These are phyloP conservation scores for Aristolochia fimbriata DNA, from an alignment of 164 flowering plant species.

Conservation along the genomic window DNA sequence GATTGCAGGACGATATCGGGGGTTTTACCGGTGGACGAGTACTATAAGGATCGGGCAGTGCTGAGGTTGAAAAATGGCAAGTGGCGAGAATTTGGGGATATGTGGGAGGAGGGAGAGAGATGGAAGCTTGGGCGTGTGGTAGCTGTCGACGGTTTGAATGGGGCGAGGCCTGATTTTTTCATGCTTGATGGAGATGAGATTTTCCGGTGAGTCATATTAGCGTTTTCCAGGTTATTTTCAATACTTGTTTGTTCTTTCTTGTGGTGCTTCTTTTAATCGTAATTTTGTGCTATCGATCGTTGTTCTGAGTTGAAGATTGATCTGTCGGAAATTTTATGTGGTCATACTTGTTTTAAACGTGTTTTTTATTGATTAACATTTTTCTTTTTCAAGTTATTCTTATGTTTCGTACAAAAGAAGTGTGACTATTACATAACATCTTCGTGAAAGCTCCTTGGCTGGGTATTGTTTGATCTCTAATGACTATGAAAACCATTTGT, in stretches of 20 bases:
- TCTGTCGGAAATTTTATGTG: no score
- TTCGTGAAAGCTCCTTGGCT: no score
- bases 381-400: no score
- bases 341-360: no score
- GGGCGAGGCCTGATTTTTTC: slow-evolving; percentile 34
- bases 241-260: neutral
- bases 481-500: no score
- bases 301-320: no score
- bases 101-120: slow-evolving; percentile 84
- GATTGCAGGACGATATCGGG: slow-evolving; percentile 69
- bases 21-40: slow-evolving; percentile 80
- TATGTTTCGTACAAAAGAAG: no score
- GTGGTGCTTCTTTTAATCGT: neutral
- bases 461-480: no score
- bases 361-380: no score
- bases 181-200: slow-evolving; percentile 72
- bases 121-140: slow-evolving; percentile 57
- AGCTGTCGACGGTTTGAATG: slow-evolving; percentile 35
- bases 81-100: slow-evolving; percentile 81
- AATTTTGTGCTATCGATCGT: neutral
- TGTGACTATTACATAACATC: no score
- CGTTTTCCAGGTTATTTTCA: no score
- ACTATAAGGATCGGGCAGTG: slow-evolving; percentile 72
- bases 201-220: slow-evolving; percentile 37
- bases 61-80: slow-evolving; percentile 52